Evolutionary conservation across 108 stramenopile genomes (phyloP).

Genomic region (Hondaea fermentalgiana): DNA sequence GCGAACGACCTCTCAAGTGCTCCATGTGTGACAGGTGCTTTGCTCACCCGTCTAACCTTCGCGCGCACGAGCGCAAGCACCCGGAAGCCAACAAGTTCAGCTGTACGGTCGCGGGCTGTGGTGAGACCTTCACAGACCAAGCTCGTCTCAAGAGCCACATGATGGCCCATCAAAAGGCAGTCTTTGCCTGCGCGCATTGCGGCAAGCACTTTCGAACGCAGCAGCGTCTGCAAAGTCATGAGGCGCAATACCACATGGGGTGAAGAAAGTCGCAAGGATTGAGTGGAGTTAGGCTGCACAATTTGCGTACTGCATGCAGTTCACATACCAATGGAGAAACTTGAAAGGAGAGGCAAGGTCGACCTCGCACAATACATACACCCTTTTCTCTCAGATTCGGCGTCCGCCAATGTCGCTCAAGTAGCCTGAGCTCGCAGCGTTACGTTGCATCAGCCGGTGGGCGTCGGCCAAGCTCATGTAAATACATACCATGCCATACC

Average conservation of each 20-base stretch:
- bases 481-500: too few species aligned
- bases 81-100: background rate
- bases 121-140: background rate
- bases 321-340: too few species aligned
- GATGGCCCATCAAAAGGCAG: background rate
- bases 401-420: too few species aligned
- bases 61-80: background rate
- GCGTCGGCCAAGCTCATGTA: too few species aligned
- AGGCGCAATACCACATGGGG: background rate
- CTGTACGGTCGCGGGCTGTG: background rate
- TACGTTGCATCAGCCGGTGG: too few species aligned
- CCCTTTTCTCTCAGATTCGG: too few species aligned
- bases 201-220: background rate
- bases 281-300: too few species aligned
- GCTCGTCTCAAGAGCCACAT: background rate
- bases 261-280: too few species aligned
- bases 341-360: too few species aligned
- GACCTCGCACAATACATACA: too few species aligned
- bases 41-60: slow-evolving; percentile 5
- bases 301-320: too few species aligned
- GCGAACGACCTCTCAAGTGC: background rate
- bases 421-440: too few species aligned
- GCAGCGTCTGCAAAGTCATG: background rate
- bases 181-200: background rate
- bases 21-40: background rate